phyloP scores from a whole-genome alignment of 805 yeast species.

The Clavispora santaluciae region DNA sequence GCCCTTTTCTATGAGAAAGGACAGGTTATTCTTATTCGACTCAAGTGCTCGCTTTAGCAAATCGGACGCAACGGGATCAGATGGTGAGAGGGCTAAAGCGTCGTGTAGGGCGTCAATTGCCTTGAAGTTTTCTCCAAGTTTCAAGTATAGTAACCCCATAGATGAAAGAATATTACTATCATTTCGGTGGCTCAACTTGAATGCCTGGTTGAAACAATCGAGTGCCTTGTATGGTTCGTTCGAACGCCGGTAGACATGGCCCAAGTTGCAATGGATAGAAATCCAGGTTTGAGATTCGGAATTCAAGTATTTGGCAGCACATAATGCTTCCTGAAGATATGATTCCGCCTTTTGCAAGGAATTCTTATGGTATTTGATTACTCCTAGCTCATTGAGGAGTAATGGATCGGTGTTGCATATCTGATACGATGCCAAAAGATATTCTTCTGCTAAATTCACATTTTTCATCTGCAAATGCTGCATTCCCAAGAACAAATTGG shows the following conservation, averaged over 20 bases:
- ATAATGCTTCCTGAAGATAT: conserved; percentile 65
- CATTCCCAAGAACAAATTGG: conserved; percentile 90
- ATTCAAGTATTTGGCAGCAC: conserved; percentile 61
- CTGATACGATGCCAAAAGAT: conserved; percentile 65
- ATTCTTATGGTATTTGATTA: conserved; percentile 73
- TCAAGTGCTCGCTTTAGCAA: conserved; percentile 75
- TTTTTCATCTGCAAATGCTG: conserved; percentile 89
- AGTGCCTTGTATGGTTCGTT: conserved; percentile 63
- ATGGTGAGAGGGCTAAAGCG: conserved; percentile 72
- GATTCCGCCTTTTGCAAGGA: conserved; percentile 66
- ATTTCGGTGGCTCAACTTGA: conserved; percentile 64
- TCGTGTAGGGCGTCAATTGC: conserved; percentile 77
- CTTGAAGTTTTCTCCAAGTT: conserved; percentile 53
- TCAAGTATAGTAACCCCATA: conserved; percentile 76
- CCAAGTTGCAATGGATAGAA: conserved; percentile 80
- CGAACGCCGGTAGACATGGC: conserved; percentile 77
- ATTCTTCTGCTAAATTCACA: conserved; percentile 78
- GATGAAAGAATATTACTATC: conserved; percentile 71
- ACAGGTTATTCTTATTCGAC: conserved; percentile 34
- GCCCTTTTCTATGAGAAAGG: conserved; percentile 7
- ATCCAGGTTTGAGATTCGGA: conserved; percentile 81
- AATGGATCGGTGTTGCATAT: conserved; percentile 85
- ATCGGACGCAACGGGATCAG: conserved; percentile 82
- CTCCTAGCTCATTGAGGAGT: conserved; percentile 88
- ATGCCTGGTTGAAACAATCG: conserved; percentile 69